phyloP scores from a whole-genome alignment of 1,139 yeast genomes.

The Tardiomyces blankii region DNA sequence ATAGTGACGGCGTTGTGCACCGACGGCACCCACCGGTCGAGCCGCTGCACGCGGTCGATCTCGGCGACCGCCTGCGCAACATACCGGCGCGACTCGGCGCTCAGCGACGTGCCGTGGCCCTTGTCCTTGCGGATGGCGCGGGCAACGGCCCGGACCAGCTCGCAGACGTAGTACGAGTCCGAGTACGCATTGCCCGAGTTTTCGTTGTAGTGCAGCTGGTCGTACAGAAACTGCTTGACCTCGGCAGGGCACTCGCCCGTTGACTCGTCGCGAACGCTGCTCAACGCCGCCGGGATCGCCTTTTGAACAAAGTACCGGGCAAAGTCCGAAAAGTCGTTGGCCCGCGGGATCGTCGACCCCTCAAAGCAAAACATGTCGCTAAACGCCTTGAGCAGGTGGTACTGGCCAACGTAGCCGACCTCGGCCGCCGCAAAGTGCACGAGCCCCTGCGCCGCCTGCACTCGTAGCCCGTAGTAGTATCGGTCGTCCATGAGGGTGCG shows the following conservation, averaged over 20 bases:
- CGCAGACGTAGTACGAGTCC: conserved; percentile 59
- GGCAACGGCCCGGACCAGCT: conserved; percentile 47
- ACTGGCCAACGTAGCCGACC: conserved; percentile 58
- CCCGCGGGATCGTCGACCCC: conserved; percentile 52
- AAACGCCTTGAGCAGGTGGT: conserved; percentile 61
- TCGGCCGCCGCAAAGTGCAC: conserved; percentile 54
- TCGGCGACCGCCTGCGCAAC: conserved; percentile 38
- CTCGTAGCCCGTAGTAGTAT: conserved; percentile 81
- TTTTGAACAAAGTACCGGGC: conserved; percentile 59
- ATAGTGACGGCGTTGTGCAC: conserved; percentile 48
- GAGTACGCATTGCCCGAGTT: conserved; percentile 69
- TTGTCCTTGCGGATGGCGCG: conserved; percentile 27
- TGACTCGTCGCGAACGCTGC: conserved; percentile 43
- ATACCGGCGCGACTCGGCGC: conserved; percentile 14
- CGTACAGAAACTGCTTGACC: conserved; percentile 53
- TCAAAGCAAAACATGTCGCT: conserved; percentile 64
- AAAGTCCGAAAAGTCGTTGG: conserved; percentile 69
- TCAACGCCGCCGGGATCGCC: conserved; percentile 52
- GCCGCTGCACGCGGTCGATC: conserved; percentile 59
- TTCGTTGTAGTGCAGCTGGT: conserved; percentile 72
- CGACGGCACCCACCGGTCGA: conserved; percentile 85
- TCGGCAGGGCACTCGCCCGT: conserved; percentile 58
- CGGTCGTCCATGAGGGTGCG: conserved; percentile 77
- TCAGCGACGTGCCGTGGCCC: conserved; percentile 3
- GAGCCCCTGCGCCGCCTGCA: conserved; percentile 77